These are phyloP conservation scores for Botrytis paeoniae DNA, from an alignment of 2,329 filamentous ascomycete genomes.

Conservation along the genomic window DNA sequence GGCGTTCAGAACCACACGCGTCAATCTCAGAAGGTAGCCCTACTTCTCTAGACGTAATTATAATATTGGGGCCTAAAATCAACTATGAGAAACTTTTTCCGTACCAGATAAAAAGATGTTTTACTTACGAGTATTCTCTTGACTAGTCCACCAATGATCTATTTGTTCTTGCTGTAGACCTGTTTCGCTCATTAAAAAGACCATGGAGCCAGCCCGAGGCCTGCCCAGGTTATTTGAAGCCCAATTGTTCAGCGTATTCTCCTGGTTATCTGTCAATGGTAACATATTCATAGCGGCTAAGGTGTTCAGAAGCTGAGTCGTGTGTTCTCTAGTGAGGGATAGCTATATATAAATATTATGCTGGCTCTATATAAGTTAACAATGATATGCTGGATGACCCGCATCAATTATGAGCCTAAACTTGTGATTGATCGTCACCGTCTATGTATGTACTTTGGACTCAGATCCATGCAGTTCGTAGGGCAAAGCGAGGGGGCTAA, in stretches of 20 bases:
- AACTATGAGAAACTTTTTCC: background rate
- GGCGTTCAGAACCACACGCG: background rate
- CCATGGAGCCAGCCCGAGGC: slow-evolving; percentile 19
- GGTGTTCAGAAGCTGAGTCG: background rate
- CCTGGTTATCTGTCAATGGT: slow-evolving; percentile 23
- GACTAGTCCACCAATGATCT: slow-evolving; percentile 24
- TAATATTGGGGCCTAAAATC: background rate
- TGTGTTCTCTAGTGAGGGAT: background rate
- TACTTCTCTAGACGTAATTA: background rate
- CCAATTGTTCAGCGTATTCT: slow-evolving; percentile 24
- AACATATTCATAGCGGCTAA: slow-evolving; percentile 17
- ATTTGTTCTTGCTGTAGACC: slow-evolving; percentile 26
- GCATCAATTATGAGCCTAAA: background rate
- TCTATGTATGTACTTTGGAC: background rate
- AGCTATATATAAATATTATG: background rate
- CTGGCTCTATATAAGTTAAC: background rate
- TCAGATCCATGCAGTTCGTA: background rate
- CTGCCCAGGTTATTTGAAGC: slow-evolving; percentile 20
- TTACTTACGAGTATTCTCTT: slow-evolving; percentile 14
- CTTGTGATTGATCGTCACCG: background rate
- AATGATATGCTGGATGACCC: background rate
- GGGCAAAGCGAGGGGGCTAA: slow-evolving; percentile 23
- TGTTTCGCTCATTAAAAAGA: slow-evolving; percentile 22
- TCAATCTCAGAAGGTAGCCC: background rate
- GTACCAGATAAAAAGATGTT: background rate